Evolutionary conservation across 257 asterid species (phyloP), one percentile per base, ranked within the genome.

Genomic region (Lavandula angustifolia): DNA sequence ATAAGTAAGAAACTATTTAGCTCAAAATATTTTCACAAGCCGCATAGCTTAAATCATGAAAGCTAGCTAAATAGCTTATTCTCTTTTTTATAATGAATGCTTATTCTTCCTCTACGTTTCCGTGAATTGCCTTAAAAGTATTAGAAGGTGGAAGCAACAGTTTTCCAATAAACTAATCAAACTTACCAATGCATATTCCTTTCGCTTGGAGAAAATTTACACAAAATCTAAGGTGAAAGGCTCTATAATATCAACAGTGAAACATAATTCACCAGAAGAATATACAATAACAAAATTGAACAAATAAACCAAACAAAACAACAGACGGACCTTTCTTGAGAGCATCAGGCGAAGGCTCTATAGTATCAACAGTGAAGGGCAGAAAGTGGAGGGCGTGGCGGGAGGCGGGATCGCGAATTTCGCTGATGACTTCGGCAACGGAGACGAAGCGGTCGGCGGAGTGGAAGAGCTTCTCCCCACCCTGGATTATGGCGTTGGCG

Each of bases 401-500:
- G 6, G 98, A 94, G 57, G 84, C 64, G 0, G 95, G 89, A 67
- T 90, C 99, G 52, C 99, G 92, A 55, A 94, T 80, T 75, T 90
- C 99, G 48, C 51, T 35, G 47, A 94, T 69, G 57, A 94, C 98
- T 49, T 94, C 98, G 13, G 91, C 71, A 22, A 90, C 87, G 0
- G 99, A 86, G 31, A 94, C 92, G 42, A 90, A 90, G 3, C 95
- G 89, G 71, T 88, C 96, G 13, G 98, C 92, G 0, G 79, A 74
- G 75, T 76, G 82, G 7, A 83, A 16, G 0, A 90, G 82, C 68
- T 52, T 78, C 60, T 82, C 85, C 27, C 95, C 91, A 3, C 96
- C 99, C 56, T 80, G 87, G 32, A 94, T 94, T 66, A 94, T 76
- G 54, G 96, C 96, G 77, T 90, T 94, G 56, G 98, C 98, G 50